Evolutionary conservation across 78 protist species (phyloP).

Genomic region (Goniomonas avonlea): DNA sequence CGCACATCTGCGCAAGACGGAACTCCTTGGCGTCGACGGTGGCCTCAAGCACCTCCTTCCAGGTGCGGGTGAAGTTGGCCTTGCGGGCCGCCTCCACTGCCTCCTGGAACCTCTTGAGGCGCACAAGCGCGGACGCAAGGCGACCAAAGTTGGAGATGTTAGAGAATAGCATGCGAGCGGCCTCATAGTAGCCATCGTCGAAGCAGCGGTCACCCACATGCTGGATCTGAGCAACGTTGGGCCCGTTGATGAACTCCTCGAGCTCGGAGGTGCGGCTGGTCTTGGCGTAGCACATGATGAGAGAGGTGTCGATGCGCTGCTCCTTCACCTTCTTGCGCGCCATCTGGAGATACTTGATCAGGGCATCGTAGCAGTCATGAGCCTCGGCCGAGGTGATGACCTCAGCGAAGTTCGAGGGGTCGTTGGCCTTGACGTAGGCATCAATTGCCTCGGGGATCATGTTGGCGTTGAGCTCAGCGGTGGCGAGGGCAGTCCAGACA

Average conservation of each 20-base stretch:
- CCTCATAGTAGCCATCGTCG: constrained; percentile 80
- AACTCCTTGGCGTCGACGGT: constrained; percentile 94
- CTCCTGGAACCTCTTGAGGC: constrained; percentile 61
- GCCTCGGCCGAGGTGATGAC: constrained; percentile 61
- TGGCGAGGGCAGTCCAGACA: constrained; percentile 85
- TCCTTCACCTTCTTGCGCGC: constrained; percentile 77
- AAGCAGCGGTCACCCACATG: constrained; percentile 94
- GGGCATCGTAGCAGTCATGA: constrained; percentile 51
- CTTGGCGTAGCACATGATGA: constrained; percentile 87
- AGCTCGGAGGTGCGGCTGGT: constrained; percentile 86
- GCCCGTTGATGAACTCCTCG: constrained; percentile 91
- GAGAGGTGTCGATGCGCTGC: constrained; percentile 86
- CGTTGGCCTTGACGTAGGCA: constrained; percentile 74
- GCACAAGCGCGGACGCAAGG: constrained; percentile 87
- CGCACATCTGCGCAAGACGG: constrained; percentile 95
- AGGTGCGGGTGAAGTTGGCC: constrained; percentile 87
- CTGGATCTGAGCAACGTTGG: constrained; percentile 60
- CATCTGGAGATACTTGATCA: constrained; percentile 85
- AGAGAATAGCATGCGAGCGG: constrained; percentile 91
- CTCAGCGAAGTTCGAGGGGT: constrained; percentile 40
- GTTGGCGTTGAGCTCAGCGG: constrained; percentile 77
- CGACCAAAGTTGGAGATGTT: constrained; percentile 75
- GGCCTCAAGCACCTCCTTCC: constrained; percentile 93
- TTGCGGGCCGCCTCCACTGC: constrained; percentile 98
- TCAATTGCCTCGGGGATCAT: constrained; percentile 67